Evolutionary conservation across 2,329 filamentous ascomycete genomes (phyloP).

Genomic region (Penicillium sp.): DNA sequence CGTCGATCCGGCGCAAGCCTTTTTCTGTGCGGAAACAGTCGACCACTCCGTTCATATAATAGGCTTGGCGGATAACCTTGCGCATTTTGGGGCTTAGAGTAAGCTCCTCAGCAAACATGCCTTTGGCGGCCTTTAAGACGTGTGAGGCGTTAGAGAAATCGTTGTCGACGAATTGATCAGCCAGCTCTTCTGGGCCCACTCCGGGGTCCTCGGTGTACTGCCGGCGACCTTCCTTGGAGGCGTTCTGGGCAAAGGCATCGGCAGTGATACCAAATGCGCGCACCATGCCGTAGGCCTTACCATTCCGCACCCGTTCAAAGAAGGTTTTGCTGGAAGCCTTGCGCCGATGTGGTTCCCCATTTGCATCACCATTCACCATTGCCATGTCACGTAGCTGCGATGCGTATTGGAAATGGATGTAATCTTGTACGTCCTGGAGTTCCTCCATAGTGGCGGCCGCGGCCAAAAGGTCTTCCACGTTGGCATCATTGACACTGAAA

Average conservation of each 20-base stretch:
- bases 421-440: constrained; percentile 92
- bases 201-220: constrained; percentile 79
- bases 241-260: constrained; percentile 83
- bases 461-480: constrained; percentile 76
- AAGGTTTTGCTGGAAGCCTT: constrained; percentile 76
- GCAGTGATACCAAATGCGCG: constrained; percentile 85
- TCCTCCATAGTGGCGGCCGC: constrained; percentile 85
- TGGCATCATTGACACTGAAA: constrained; percentile 61
- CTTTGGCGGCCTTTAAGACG: constrained; percentile 72
- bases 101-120: constrained; percentile 88
- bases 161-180: constrained; percentile 67
- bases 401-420: constrained; percentile 89
- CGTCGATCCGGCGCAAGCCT: constrained; percentile 85
- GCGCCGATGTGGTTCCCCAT: constrained; percentile 65
- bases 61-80: constrained; percentile 75
- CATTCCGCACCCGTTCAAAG: constrained; percentile 77
- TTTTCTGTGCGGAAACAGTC: constrained; percentile 91
- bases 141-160: constrained; percentile 71
- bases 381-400: constrained; percentile 75
- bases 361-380: constrained; percentile 54
- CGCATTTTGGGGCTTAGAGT: constrained; percentile 83
- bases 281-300: constrained; percentile 75
- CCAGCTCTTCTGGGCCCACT: constrained; percentile 76
- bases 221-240: constrained; percentile 69
- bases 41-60: constrained; percentile 76